Percentiles rank a stretch among this genome's conserved stretches.
Evolutionary conservation across 108 stramenopile species (phyloP).

Genomic region (Aurantiochytrium sp.): DNA sequence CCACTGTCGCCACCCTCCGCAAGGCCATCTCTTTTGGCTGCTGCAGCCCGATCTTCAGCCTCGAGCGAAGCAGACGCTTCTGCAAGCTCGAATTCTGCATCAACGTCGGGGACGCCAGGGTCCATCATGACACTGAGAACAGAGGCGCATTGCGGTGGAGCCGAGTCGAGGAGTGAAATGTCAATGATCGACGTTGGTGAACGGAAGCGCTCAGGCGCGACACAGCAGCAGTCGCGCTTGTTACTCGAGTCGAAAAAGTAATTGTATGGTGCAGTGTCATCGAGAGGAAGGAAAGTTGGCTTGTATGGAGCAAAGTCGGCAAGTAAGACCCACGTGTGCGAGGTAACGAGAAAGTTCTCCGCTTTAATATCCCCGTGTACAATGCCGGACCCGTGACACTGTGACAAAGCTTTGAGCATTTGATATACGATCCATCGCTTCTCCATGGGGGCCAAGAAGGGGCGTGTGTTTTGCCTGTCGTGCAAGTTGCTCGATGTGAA

Average conservation of each 20-base stretch:
- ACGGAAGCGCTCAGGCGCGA: slow-evolving; percentile 73
- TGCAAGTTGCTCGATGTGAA: slow-evolving; percentile 73
- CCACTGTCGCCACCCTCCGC: not conserved
- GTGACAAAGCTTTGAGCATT: slow-evolving; percentile 68
- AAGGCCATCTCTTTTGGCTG: not conserved
- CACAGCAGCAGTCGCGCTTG: slow-evolving; percentile 68
- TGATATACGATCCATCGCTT: slow-evolving; percentile 86
- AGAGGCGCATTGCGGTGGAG: not conserved
- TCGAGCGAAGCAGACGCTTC: not conserved
- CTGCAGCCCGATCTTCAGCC: not conserved
- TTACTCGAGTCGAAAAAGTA: slow-evolving; percentile 65
- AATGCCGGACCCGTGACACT: slow-evolving; percentile 65
- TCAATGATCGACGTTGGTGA: not conserved
- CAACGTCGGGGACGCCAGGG: not conserved
- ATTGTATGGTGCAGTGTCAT: slow-evolving; percentile 81
- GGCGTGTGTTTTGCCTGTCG: slow-evolving; percentile 80
- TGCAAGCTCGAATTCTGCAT: not conserved
- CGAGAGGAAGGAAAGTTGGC: slow-evolving; percentile 73
- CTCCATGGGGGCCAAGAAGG: slow-evolving; percentile 82
- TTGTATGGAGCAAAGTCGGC: slow-evolving; percentile 85
- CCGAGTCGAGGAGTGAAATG: not conserved
- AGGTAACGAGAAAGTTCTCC: slow-evolving; percentile 83
- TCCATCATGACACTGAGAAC: slow-evolving; percentile 1
- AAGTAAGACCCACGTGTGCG: slow-evolving; percentile 79
- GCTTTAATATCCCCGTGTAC: slow-evolving; percentile 87